These are phyloP conservation scores for Saccharomyces mikatae DNA, from an alignment of 805 yeast genomes.

Conservation along the genomic window DNA sequence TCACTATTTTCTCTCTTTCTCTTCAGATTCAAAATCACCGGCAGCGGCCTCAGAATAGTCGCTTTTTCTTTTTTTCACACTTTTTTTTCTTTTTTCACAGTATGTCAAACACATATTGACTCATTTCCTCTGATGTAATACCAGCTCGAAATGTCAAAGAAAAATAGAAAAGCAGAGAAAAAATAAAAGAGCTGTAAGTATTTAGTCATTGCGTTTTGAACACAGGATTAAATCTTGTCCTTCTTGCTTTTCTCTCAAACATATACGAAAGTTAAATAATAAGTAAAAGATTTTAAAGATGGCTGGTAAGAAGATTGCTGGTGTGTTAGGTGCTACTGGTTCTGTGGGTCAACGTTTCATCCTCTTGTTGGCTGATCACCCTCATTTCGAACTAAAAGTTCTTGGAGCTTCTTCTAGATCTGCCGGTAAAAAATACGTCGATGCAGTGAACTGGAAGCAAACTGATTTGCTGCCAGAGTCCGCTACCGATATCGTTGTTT, in stretches of 20 bases:
- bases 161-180: background rate
- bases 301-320: conserved; percentile 41
- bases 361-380: conserved; percentile 73
- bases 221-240: background rate
- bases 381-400: conserved; percentile 75
- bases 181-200: background rate
- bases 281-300: conserved; percentile 7
- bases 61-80: background rate
- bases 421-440: conserved; percentile 79
- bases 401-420: conserved; percentile 92
- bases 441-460: conserved; percentile 93
- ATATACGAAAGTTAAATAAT: background rate
- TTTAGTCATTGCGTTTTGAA: background rate
- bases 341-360: conserved; percentile 96
- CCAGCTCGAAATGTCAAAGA: background rate
- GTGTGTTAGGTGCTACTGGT: conserved; percentile 97
- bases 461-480: conserved; percentile 67
- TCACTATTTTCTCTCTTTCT: background rate
- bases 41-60: background rate
- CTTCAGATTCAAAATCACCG: background rate
- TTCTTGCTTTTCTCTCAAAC: background rate
- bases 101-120: background rate
- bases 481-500: conserved; percentile 56
- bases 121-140: background rate
- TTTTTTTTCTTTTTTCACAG: background rate